phyloP scores from a whole-genome alignment of 371 early-diverging fungal species.

The Parasitella parasitica region DNA sequence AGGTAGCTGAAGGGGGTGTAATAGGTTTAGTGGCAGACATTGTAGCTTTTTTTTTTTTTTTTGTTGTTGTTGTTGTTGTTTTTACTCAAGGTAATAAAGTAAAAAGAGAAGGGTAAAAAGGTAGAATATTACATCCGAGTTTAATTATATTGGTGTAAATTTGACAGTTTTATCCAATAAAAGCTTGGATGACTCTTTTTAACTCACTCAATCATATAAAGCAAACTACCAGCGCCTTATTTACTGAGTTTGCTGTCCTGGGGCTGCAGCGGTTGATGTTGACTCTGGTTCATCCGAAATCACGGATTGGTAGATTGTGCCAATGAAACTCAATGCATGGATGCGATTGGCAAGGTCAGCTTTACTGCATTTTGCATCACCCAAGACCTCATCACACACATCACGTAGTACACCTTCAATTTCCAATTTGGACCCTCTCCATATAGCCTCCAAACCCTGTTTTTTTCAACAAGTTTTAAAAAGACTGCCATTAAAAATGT shows the following conservation, averaged over 20 bases:
- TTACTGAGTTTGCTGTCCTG: not conserved
- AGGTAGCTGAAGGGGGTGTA: conserved; percentile 36
- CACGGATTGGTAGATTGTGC: conserved; percentile 60
- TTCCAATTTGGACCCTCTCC: conserved; percentile 93
- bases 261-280: conserved; percentile 3
- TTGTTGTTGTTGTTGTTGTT: not conserved
- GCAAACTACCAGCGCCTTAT: too few relatives aligned
- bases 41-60: not conserved
- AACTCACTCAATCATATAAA: not conserved
- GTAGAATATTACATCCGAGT: too few relatives aligned
- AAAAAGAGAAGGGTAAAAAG: not conserved
- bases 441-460: conserved; percentile 86
- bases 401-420: conserved; percentile 91
- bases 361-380: conserved; percentile 61
- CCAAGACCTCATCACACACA: conserved; percentile 83
- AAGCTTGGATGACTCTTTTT: conserved; percentile 12
- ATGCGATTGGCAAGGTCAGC: conserved; percentile 61
- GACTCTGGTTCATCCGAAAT: conserved; percentile 23
- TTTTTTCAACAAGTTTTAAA: not conserved
- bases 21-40: conserved; percentile 10
- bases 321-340: conserved; percentile 71
- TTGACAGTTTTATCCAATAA: conserved; percentile 2
- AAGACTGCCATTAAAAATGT: not conserved
- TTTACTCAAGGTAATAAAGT: too few relatives aligned
- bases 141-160: too few relatives aligned